Base-by-base conservation (phyloP, 2,329 filamentous ascomycete genomes). In the Talaromyces albobiverticillius region DNA sequence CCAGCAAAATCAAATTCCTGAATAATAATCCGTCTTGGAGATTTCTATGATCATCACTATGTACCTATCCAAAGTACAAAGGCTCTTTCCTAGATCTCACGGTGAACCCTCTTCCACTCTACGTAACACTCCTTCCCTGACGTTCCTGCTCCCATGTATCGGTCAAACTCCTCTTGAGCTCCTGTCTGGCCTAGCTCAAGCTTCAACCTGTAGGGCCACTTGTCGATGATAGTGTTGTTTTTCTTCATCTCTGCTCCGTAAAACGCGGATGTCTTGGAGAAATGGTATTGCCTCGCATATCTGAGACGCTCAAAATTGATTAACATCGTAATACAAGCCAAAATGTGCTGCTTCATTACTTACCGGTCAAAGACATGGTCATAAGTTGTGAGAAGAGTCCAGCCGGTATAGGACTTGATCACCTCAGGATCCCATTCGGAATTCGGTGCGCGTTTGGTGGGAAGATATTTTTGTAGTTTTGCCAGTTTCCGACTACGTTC, bases 111-210 rank as follows among this genome's bases (percentile, higher is more conserved):
- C 53, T 62, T 58, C 61, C 67, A 68, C 53, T 72, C 69, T 29
- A 71, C 56, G 54, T 71, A 71, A n/a, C 68, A 52, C 55, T 70
- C 64, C 14, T 51, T 49, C 1, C 64, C 61, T 1, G 34, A 26
- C 23, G 50, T 10, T 1, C 53, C 52, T n/a, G 31, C 41, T n/a
- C 34, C 25, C 4, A 61, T 20, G 13, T 61, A 10, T 26, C 56
- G n/a, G 7, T 68, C 61, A 59, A 74, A 73, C 55, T 71, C 70
- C 13, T 62, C 58, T 38, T 67, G 61, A 0, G 68, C 64, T 1
- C 57, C 57, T 16, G 20, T 18, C 22, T 25, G 9, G 41, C 20
- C 41, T 16, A 23, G 38, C 25, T 26, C 23, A n/a, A 22, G 26
- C 20, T 38, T 9, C 18, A 51, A 42, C 16, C 3, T 13, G 22